Base-by-base conservation (phyloP, 2,329 filamentous ascomycete genomes). In the Fusarium devonianum region DNA sequence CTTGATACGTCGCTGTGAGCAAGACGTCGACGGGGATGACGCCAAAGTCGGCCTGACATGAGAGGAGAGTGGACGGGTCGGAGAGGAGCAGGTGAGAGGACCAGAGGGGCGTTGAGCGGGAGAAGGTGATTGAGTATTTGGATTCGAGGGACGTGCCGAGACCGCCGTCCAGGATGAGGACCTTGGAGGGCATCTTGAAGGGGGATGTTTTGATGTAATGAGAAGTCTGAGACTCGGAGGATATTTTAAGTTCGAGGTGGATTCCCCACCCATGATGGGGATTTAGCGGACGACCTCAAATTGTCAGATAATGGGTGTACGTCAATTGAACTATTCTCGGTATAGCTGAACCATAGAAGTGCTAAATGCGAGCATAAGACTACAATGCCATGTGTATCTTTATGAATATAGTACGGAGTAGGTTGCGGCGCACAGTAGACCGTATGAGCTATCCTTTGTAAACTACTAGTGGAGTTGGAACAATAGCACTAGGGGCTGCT, bases 1-100 rank as follows among this genome's bases (percentile, higher is more conserved):
- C 73, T 65, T 89, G 86, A 66, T 89, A 89, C 1, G 86, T 89
- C 7, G 85, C 85, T 8, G 84, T 88, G 35, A 86, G 75, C 14
- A 89, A 69, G 19, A 89, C 74, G 63, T 89, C 83, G 45, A 81
- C 80, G 25, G 83, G 84, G 2, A 81, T 78, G 7, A 64, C 51
- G 41, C 72, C 75, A 65, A 87, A 87, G 56, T 80, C 78, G 41
- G 65, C 63, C 63, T 87, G 85, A 65, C 82, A 85, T 21, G 71
- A 70, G 49, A 75, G 69, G 7, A 87, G 76, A 1, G 77, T 82
- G 7, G 72, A 58, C 3, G 74, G 77, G 56, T 78, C 74, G 25
- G 78, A 73, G 42, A 87, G 63, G n/a, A 89, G 77, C 5, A 88
- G 75, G 62, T 88, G 80, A 0, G 84, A 85, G 1, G 86, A 87